Evolutionary conservation across 768 basidiomycete species (phyloP).

Genomic region (Cantharellus cinnabarinus): DNA sequence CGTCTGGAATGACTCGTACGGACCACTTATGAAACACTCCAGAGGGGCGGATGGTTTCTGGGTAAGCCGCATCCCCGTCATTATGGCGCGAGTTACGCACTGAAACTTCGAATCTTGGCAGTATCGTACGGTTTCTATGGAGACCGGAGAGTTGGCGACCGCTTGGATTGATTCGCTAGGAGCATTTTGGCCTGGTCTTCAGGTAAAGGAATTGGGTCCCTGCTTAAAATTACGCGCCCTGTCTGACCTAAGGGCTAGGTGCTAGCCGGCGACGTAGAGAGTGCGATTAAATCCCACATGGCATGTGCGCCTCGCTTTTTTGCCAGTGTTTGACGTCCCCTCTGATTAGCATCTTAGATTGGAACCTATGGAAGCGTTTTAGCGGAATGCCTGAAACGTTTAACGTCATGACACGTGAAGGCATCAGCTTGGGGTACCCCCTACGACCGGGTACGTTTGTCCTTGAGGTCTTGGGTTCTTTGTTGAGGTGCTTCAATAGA

Average conservation of each 20-base stretch:
- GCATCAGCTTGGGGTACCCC: constrained; percentile 61
- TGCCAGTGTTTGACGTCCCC: not conserved
- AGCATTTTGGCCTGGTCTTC: constrained; percentile 94
- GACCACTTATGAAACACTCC: constrained; percentile 68
- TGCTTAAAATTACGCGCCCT: constrained; percentile 7
- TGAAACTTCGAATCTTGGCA: constrained; percentile 14
- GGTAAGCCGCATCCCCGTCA: constrained; percentile 26
- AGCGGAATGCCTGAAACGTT: constrained; percentile 85
- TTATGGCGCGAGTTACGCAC: not conserved
- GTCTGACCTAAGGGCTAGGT: constrained; percentile 19
- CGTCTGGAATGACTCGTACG: constrained; percentile 69
- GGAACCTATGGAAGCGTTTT: constrained; percentile 79
- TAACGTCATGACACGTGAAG: constrained; percentile 52
- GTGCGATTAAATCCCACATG: constrained; percentile 81
- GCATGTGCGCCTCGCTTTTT: constrained; percentile 33
- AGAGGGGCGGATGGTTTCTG: constrained; percentile 72
- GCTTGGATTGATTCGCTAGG: constrained; percentile 83
- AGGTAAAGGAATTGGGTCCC: constrained; percentile 22
- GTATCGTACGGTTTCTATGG: constrained; percentile 76
- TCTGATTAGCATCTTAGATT: constrained; percentile 30
- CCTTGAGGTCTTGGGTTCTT: not conserved
- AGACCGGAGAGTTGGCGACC: constrained; percentile 52
- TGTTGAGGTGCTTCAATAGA: constrained; percentile 21
- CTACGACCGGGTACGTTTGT: constrained; percentile 40
- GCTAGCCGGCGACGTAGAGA: constrained; percentile 64